Conservation (phyloP, 257 asterid genomes). For the Orobanche coerulescens region DNA sequence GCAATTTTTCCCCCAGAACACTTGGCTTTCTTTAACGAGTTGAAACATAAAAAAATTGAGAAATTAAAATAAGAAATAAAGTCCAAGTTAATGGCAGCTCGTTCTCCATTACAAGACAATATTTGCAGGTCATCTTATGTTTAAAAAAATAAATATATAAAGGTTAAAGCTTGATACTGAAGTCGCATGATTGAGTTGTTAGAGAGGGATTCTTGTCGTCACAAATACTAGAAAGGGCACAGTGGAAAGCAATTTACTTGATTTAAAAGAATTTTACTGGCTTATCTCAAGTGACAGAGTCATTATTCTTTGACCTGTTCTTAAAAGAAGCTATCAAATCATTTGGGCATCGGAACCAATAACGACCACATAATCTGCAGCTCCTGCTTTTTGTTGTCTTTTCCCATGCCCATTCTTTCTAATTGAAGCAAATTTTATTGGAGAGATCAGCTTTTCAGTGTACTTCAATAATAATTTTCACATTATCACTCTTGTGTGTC, state of each 20-base stretch:
- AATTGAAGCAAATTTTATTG: neutral
- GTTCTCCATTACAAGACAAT: neutral
- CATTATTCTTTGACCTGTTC: slow-evolving; percentile 1
- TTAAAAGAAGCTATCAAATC: slow-evolving; percentile 1
- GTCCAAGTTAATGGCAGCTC: neutral
- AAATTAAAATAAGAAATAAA: neutral
- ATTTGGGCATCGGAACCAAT: neutral
- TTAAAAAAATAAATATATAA: neutral
- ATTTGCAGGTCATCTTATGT: neutral
- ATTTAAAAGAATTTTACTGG: neutral
- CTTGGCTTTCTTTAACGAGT: neutral
- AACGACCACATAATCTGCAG: neutral
- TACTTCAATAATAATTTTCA: neutral
- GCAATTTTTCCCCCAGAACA: neutral
- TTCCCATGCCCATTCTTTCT: neutral
- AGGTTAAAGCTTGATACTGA: neutral
- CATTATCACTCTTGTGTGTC: neutral
- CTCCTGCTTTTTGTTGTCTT: neutral
- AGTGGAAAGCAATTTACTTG: neutral
- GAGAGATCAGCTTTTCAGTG: neutral
- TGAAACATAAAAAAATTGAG: neutral
- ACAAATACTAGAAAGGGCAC: neutral
- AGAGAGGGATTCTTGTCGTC: slow-evolving; percentile 13
- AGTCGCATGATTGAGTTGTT: slow-evolving; percentile 9
- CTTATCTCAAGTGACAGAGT: neutral